Base-by-base conservation (phyloP, 192 early-diverging fungal genomes). In the Cladochytrium replicatum region DNA sequence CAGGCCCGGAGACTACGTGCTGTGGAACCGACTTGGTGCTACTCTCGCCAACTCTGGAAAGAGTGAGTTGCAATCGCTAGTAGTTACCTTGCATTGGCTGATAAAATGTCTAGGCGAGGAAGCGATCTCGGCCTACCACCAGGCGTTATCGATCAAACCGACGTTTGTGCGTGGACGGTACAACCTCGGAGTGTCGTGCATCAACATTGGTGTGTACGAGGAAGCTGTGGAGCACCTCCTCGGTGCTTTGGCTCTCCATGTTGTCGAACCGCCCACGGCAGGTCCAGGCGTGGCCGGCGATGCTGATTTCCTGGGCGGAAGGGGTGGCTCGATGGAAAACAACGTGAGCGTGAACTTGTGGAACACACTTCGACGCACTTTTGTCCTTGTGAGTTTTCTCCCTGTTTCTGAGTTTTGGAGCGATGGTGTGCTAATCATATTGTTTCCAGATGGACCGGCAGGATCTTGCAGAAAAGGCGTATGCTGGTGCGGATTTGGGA, bases 1-100 rank as follows among this genome's bases (percentile, higher is more conserved):
- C 25, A 68, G 87, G 13, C 90, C 90, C 5, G 74, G 82, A 55
- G 87, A 93, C 58, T 93, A 93, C 54, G 61, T 91, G 52, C 68
- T 93, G 41, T 96, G 87, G 87, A 94, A 94, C 67, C 83, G 89
- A 42, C 67, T 94, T 28, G 93, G 93, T 7, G 93, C 93, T 3
- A 97, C 91, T 0, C 67, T 91, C 40, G 90, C 91, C 27, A 94
- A 97, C 49, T 73, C 84, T 8, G 75, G 74, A 13, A 72, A 84
- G 43, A 80, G 81, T 39, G 58, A 46, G 19, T 26, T 48, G 1
- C n/a, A n/a, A n/a, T n/a, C n/a, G n/a, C n/a, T n/a, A n/a, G n/a
- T n/a, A n/a, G n/a, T n/a, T n/a, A n/a, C n/a, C n/a, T n/a, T n/a
- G n/a, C n/a, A n/a, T n/a, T n/a, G n/a, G n/a, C n/a, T n/a, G n/a